Evolutionary conservation across 257 asterid genomes (phyloP), one percentile per base, ranked within the genome.

Genomic region (Nicotiana benthamiana): DNA sequence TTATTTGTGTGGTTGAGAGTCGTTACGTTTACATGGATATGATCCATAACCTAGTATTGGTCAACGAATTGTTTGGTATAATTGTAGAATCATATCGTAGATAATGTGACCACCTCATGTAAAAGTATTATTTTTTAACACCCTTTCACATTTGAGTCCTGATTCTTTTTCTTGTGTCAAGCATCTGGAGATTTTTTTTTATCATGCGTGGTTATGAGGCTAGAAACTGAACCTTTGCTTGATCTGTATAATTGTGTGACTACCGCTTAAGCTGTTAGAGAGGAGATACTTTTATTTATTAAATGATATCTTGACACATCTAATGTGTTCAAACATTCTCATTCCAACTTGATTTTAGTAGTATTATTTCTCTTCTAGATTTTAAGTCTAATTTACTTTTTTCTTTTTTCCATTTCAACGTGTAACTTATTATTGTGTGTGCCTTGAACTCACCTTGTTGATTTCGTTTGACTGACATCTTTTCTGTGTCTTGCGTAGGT

Each of bases 401-500:
- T 15, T 77, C 46, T 78, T 30, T 67, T 59, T 70, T 80, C 75
- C 56, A 53, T 67, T 61, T 36, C 66, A 65, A 60, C 27, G 4
- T 62, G 16, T 70, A n/a, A 77, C 18, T 24, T 72, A 79, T 74
- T 34, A 52, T 20, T 30, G 62, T 72, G 64, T 75, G 63, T 62
- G 46, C 75, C 63, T 80, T 79, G 60, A 53, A 80, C 57, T 75
- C 3, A 9, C 78, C 26, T 80, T 56, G 57, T 75, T 80, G 32
- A 51, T 79, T 80, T 82, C 60, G 48, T 78, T 80, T 54, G 63
- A 53, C 66, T 87, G 77, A 67, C 83, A 81, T 81, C 32, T 82
- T 27, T 82, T 84, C 78, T 56, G 83, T 81, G 75, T 81, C 56
- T 79, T 59, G 16, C 82, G 75, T 83, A 96, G 99, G 97, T 94